These are phyloP conservation scores for Bipolaris oryzae DNA, from an alignment of 2,329 filamentous ascomycete genomes.

Conservation along the genomic window DNA sequence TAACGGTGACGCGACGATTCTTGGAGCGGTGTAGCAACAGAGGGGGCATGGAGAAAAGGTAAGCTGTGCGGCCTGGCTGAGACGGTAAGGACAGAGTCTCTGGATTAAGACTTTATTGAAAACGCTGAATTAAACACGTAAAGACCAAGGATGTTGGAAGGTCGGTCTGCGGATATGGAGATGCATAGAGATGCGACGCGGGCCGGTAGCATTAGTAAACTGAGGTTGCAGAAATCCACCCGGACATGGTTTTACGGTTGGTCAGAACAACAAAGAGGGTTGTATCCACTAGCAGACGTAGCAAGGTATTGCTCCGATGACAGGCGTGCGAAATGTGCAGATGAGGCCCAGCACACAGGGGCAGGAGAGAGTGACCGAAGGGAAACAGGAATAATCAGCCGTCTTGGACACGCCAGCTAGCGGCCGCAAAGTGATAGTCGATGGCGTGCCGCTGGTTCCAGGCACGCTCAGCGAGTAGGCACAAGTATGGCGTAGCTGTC, in stretches of 20 bases:
- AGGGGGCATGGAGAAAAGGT: conserved; percentile 40
- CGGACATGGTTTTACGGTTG: conserved; percentile 49
- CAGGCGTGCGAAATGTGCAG: conserved; percentile 30
- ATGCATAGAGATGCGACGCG: conserved; percentile 42
- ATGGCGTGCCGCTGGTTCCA: conserved; percentile 29
- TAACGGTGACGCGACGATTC: conserved; percentile 43
- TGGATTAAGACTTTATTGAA: conserved; percentile 32
- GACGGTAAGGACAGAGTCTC: conserved; percentile 35
- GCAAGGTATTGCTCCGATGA: conserved; percentile 40
- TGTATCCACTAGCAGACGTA: conserved; percentile 48
- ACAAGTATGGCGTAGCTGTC: conserved; percentile 30
- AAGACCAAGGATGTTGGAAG: conserved; percentile 18
- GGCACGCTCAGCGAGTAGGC: conserved; percentile 27
- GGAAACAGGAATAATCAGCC: conserved; percentile 18
- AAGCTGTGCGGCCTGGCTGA: conserved; percentile 25
- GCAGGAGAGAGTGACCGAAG: conserved; percentile 38
- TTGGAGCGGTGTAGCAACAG: conserved; percentile 45
- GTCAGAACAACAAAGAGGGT: conserved; percentile 45
- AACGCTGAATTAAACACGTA: conserved; percentile 32
- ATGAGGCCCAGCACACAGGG: conserved; percentile 38
- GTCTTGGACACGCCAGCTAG: conserved; percentile 8
- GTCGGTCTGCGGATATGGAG: conserved; percentile 30
- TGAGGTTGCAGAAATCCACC: conserved; percentile 48
- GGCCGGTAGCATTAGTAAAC: conserved; percentile 43
- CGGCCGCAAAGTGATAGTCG: conserved; percentile 16